Percentiles rank a stretch among this genome's conserved stretches.
These are phyloP conservation scores for Alternaria sp. DNA, from an alignment of 2,329 filamentous ascomycete genomes.

Conservation along the genomic window DNA sequence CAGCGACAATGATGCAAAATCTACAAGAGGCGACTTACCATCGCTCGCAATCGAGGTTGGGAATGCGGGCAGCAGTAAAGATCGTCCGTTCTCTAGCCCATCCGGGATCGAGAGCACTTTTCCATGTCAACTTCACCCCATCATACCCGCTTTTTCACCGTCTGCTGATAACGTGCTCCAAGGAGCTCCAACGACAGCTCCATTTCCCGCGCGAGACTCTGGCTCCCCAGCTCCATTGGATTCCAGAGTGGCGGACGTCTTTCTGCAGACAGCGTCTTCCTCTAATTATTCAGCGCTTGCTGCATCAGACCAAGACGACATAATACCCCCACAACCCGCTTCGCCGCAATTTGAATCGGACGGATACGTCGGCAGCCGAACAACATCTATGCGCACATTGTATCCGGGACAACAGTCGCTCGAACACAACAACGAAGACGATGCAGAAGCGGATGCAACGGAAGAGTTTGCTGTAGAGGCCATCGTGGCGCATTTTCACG, in stretches of 20 bases:
- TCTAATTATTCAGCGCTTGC: neutral
- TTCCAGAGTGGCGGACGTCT: neutral
- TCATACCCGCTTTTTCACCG: neutral
- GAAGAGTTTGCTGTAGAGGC: conserved; percentile 40
- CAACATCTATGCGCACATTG: neutral
- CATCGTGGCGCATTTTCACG: conserved; percentile 34
- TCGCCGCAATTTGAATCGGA: neutral
- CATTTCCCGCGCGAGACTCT: neutral
- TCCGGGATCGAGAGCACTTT: conserved; percentile 5
- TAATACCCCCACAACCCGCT: conserved; percentile 2
- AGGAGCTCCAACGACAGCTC: neutral
- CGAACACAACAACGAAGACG: neutral
- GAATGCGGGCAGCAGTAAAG: neutral
- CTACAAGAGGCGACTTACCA: conserved; percentile 16
- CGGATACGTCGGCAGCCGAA: neutral
- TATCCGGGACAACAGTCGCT: neutral
- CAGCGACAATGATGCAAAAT: conserved; percentile 7
- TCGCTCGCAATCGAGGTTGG: conserved; percentile 12
- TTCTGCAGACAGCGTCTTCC: neutral
- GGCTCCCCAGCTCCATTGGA: neutral
- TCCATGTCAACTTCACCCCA: neutral
- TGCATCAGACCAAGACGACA: conserved; percentile 1
- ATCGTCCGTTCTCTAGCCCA: neutral
- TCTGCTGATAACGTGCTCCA: neutral
- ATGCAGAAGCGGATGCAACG: conserved; percentile 9